Evolutionary conservation across 2,329 filamentous ascomycete species (phyloP).

Genomic region (Ophiostoma angusticollis): DNA sequence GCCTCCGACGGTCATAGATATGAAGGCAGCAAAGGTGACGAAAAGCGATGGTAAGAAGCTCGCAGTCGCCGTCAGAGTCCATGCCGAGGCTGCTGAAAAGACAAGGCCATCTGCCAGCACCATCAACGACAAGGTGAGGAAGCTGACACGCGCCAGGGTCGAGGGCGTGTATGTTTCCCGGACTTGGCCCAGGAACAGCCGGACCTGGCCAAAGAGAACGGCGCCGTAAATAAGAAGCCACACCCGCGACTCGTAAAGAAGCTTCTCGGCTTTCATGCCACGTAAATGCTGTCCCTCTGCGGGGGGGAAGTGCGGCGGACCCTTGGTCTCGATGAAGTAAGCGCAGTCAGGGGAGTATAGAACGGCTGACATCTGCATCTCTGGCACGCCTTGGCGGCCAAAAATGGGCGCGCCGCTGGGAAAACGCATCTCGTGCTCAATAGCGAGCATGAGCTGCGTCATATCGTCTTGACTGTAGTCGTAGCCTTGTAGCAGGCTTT

Average conservation of each 20-base stretch:
- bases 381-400: conserved; percentile 29
- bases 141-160: conserved; percentile 52
- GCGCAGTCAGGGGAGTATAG: conserved; percentile 57
- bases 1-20: conserved; percentile 44
- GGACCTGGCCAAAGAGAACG: conserved; percentile 47
- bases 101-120: conserved; percentile 48
- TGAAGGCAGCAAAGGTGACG: conserved; percentile 38
- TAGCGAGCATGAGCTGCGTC: conserved; percentile 23
- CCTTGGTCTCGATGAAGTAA: conserved; percentile 53
- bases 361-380: conserved; percentile 48
- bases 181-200: conserved; percentile 51
- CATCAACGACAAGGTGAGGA: conserved; percentile 49
- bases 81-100: conserved; percentile 42
- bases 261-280: conserved; percentile 49
- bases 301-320: conserved; percentile 41
- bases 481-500: conserved; percentile 1
- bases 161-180: conserved; percentile 55
- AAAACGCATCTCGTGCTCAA: conserved; percentile 50
- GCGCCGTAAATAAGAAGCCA: conserved; percentile 45
- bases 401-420: conserved; percentile 47
- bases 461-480: conserved; percentile 11
- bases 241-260: conserved; percentile 42
- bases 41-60: conserved; percentile 45
- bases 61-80: conserved; percentile 41
- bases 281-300: conserved; percentile 41